Conservation (phyloP, 78 protist species). For the Goniomonas avonlea region DNA sequence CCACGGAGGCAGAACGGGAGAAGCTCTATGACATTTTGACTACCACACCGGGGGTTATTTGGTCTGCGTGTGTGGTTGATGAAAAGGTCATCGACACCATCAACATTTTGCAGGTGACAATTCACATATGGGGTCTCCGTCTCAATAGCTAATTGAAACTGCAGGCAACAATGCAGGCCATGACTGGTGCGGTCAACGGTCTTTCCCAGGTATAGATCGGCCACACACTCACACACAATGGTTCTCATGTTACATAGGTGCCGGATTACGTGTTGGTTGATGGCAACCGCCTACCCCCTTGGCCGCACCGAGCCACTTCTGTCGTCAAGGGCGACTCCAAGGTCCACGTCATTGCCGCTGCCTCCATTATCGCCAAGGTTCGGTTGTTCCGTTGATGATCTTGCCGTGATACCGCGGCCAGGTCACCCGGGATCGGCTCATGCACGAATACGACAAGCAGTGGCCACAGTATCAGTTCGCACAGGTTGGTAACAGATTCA, state of each 20-base stretch:
- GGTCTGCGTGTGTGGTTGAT: background rate
- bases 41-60: background rate
- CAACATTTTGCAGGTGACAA: background rate
- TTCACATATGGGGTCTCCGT: too few relatives aligned
- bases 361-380: constrained; percentile 13
- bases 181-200: too few relatives aligned
- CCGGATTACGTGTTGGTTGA: background rate
- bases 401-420: too few relatives aligned
- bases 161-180: too few relatives aligned
- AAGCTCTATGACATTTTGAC: background rate
- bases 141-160: too few relatives aligned
- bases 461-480: constrained; percentile 10
- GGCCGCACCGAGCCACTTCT: too few relatives aligned
- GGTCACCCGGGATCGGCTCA: constrained; percentile 11
- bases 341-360: background rate
- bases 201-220: too few relatives aligned
- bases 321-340: constrained; percentile 2
- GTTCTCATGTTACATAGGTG: too few relatives aligned
- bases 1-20: background rate
- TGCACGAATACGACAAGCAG: background rate
- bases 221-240: too few relatives aligned
- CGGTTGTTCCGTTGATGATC: too few relatives aligned
- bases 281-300: too few relatives aligned
- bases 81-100: background rate
- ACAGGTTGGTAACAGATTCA: background rate